phyloP scores from a whole-genome alignment of 2,329 filamentous ascomycete species.

The Thielaviopsis populi region DNA sequence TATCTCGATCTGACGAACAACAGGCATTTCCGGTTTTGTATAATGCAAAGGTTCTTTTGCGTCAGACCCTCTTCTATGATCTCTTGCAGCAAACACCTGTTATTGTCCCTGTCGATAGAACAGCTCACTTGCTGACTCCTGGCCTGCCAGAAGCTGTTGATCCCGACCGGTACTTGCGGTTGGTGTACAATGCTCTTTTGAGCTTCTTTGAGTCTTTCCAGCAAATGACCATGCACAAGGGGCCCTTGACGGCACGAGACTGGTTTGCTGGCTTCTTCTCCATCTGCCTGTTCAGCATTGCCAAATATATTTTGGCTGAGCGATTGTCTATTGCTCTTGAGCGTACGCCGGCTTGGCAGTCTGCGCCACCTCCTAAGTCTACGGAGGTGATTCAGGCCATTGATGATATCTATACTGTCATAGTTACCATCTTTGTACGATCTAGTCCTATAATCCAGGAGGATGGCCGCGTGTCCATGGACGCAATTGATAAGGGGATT shows the following conservation, averaged over 20 bases:
- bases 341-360: background rate
- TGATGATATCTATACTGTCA: slow-evolving; percentile 35
- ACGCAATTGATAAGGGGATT: slow-evolving; percentile 32
- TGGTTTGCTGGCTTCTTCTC: slow-evolving; percentile 40
- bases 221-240: slow-evolving; percentile 27
- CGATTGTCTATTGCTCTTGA: slow-evolving; percentile 28
- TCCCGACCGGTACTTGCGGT: slow-evolving; percentile 31
- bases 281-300: slow-evolving; percentile 43
- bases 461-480: slow-evolving; percentile 27
- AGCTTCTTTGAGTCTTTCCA: slow-evolving; percentile 41
- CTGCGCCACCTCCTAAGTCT: slow-evolving; percentile 17
- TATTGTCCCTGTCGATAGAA: slow-evolving; percentile 26
- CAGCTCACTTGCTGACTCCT: slow-evolving; percentile 18
- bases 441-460: slow-evolving; percentile 33
- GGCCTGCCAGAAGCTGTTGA: slow-evolving; percentile 30
- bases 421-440: slow-evolving; percentile 35
- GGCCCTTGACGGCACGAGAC: slow-evolving; percentile 28
- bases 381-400: slow-evolving; percentile 22
- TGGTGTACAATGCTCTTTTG: slow-evolving; percentile 35
- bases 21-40: slow-evolving; percentile 36
- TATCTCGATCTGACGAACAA: slow-evolving; percentile 34
- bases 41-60: slow-evolving; percentile 38
- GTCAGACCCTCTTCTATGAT: slow-evolving; percentile 41
- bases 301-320: slow-evolving; percentile 33
- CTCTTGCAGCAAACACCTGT: slow-evolving; percentile 34